Conservation (phyloP, 2,329 filamentous ascomycete genomes). For the Cadophora sp. region DNA sequence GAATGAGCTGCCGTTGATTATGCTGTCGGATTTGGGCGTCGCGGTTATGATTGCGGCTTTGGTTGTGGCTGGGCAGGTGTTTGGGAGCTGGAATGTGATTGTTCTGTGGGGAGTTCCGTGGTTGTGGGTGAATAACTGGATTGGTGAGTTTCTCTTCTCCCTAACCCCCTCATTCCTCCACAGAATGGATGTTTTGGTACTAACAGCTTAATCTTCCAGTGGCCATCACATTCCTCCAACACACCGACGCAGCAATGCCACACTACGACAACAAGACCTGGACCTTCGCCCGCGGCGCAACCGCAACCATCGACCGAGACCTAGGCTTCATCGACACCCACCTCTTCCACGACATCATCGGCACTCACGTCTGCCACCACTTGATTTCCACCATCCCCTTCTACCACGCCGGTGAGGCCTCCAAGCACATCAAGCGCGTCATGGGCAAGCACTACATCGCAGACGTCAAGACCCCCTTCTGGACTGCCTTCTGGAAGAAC, state of each 20-base stretch:
- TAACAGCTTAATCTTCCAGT: conserved; percentile 49
- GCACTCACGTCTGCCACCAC: conserved; percentile 69
- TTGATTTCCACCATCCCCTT: conserved; percentile 66
- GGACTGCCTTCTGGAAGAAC: conserved; percentile 46
- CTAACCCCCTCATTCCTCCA: not conserved
- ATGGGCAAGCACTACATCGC: conserved; percentile 58
- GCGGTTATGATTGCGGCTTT: conserved; percentile 56
- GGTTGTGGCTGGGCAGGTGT: conserved; percentile 56
- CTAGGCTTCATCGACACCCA: conserved; percentile 70
- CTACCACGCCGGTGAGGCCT: conserved; percentile 66
- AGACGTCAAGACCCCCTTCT: conserved; percentile 47
- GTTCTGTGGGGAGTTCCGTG: conserved; percentile 70
- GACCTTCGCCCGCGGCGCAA: conserved; percentile 67
- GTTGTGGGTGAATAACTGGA: conserved; percentile 61
- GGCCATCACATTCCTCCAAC: conserved; percentile 78
- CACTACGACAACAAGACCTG: conserved; percentile 65
- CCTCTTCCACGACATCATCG: conserved; percentile 71
- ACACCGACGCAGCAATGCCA: conserved; percentile 64
- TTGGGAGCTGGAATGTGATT: conserved; percentile 63
- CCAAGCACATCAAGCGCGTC: conserved; percentile 60
- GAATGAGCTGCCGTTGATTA: conserved; percentile 61
- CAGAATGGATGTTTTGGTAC: not conserved
- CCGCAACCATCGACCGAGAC: conserved; percentile 68
- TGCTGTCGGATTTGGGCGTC: conserved; percentile 66
- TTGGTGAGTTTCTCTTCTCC: conserved; percentile 54